Evolutionary conservation across 257 asterid genomes (phyloP), one percentile per base, ranked within the genome.

Genomic region (Lycium ferocissimum): DNA sequence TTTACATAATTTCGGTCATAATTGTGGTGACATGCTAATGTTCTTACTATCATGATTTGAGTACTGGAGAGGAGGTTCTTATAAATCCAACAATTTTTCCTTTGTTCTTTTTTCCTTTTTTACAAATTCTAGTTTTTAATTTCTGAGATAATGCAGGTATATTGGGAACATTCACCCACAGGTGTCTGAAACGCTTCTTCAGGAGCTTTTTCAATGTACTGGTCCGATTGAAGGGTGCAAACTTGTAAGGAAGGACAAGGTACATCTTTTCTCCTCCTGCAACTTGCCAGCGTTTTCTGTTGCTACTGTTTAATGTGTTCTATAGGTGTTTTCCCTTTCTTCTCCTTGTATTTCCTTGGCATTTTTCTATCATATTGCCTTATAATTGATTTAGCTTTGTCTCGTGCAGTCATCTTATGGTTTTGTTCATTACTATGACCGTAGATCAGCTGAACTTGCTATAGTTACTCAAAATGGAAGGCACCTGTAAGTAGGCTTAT

Each of bases 161-260:
- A 98, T 95, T 58, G 99, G 99, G 51, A 95, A 95, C 81, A 89
- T 95, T 83, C 99, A 95, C 84, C 88, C 90, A 15, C 99, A 95
- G 86, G 98, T 93, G 83, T 92, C 97, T 70, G 99, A 95, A 90
- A 95, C 93, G 61, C 97, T 95, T 84, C 89, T 95, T 84, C 99
- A 95, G 85, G 98, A 95, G 89, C 98, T 95, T 84, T 95, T 95
- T 84, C 89, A 95, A 33, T 93, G 94, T 84, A 90, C 97, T 78
- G 99, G 99, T 83, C 96, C 93, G 43, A 90, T 95, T 86, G 99
- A 95, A 91, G 85, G 93, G 63, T 95, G 99, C 89, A 95, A 95
- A 90, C 98, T 95, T 82, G 90, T 95, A n/a, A 91, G 99, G 88
- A 95, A 95, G 88, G 99, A 95, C 69, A 95, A 94, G 95, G 98